Evolutionary conservation across 2,329 filamentous ascomycete species (phyloP), one percentile per base, ranked within the genome.

Genomic region (Diaporthe australafricana): DNA sequence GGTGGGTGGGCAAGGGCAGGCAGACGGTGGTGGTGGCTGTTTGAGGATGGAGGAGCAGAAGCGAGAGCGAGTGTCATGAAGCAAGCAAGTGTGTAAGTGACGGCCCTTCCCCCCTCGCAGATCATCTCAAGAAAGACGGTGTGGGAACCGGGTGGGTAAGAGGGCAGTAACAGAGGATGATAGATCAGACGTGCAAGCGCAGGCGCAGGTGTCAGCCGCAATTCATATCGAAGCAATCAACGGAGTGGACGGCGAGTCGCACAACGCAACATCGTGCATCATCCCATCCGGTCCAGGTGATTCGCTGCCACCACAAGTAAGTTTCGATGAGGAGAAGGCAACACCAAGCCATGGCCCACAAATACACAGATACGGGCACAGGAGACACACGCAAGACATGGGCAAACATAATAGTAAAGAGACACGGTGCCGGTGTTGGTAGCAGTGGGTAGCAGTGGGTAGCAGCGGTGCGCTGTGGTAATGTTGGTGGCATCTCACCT

Each of bases 401-500:
- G 30, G 30, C 42, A 55, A 42, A 50, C 47, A 32, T 32, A 70
- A 32, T 38, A 56, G 22, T 16, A 35, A 12, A 42, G 67, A 62
- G 17, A 63, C 38, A 17, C 6, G 27, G 57, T 42, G 68, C 53
- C 25, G 45, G 42, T 27, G 55, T 3, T 14, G 30, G n/a, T 22
- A 42, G 25, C n/a, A 55, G 27, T 25, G 27, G 40, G 17, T 9
- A 40, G 30, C 12, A 53, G 38, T 12, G 50, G 50, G 25, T 6
- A 27, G 12, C 17, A 7, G 47, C n/a, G 22, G n/a, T 32, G 38
- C 3, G n/a, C 48, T 12, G 50, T n/a, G 17, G 57, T 17, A 16
- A 16, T 32, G 14, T 17, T 17, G 25, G 27, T 55, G 22, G 25
- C 32, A 3, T 63, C 84, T 77, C 84, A 90, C 89, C 89, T 82